Evolutionary conservation across 495 filamentous ascomycete genomes (phyloP).

Genomic region (Hypoxylon rickii): DNA sequence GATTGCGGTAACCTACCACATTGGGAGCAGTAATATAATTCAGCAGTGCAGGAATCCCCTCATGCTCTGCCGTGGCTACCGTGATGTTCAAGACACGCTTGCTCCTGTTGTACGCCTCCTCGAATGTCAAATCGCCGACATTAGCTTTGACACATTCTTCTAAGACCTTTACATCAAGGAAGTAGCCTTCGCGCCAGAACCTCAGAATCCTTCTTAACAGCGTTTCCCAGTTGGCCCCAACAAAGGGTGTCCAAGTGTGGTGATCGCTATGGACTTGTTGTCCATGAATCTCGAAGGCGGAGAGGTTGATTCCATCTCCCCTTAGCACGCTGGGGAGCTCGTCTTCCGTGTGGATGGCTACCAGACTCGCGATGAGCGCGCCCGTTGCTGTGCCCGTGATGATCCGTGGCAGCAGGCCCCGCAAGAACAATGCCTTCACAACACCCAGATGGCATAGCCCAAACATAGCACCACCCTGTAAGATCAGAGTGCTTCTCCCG

Average conservation of each 20-base stretch:
- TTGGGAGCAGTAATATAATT: slow-evolving; percentile 96
- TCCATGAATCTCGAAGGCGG: slow-evolving; percentile 66
- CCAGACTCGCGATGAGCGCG: slow-evolving; percentile 86
- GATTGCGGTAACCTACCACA: slow-evolving; percentile 65
- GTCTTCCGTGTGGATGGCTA: slow-evolving; percentile 86
- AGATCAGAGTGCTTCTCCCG: slow-evolving; percentile 80
- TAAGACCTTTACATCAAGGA: slow-evolving; percentile 79
- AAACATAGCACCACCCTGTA: slow-evolving; percentile 92
- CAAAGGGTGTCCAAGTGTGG: slow-evolving; percentile 25
- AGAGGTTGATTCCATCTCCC: slow-evolving; percentile 80
- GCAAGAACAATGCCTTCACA: slow-evolving; percentile 82
- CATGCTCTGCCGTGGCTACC: slow-evolving; percentile 71
- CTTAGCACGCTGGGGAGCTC: slow-evolving; percentile 77
- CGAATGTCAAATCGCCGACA: slow-evolving; percentile 88
- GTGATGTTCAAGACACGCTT: slow-evolving; percentile 93
- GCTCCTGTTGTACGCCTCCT: slow-evolving; percentile 86
- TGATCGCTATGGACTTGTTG: slow-evolving; percentile 19
- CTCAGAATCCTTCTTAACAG: slow-evolving; percentile 64
- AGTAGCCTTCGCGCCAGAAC: slow-evolving; percentile 75
- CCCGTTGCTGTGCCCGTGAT: slow-evolving; percentile 91
- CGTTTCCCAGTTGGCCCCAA: slow-evolving; percentile 58
- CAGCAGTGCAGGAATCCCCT: slow-evolving; percentile 81
- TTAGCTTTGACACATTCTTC: slow-evolving; percentile 86
- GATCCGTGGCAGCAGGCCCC: slow-evolving; percentile 85
- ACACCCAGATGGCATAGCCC: slow-evolving; percentile 91